These are phyloP conservation scores for Penicillium sp. DNA, from an alignment of 2,329 filamentous ascomycete genomes.

Conservation along the genomic window DNA sequence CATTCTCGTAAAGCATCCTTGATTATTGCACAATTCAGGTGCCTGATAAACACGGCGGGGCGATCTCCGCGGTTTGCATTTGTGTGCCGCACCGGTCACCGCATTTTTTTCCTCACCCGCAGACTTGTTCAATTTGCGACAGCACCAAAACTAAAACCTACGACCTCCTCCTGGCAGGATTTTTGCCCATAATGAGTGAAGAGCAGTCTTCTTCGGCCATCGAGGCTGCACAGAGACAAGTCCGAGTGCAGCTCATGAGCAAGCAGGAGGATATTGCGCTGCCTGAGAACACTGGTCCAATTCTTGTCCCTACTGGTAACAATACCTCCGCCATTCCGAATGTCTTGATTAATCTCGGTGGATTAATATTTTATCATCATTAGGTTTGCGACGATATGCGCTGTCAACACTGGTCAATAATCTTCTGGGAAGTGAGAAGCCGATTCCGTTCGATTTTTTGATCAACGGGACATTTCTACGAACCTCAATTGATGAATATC, in stretches of 20 bases:
- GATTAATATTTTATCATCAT: slow-evolving; percentile 9
- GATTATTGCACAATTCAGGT: not conserved
- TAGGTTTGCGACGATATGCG: slow-evolving; percentile 52
- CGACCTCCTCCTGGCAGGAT: slow-evolving; percentile 11
- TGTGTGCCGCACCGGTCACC: slow-evolving; percentile 38
- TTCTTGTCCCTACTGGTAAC: slow-evolving; percentile 54
- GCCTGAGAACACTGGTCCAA: slow-evolving; percentile 50
- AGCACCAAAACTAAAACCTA: slow-evolving; percentile 15
- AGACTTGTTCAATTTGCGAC: slow-evolving; percentile 27
- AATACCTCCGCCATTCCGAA: slow-evolving; percentile 6
- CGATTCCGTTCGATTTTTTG: slow-evolving; percentile 72
- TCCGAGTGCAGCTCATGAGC: slow-evolving; percentile 51
- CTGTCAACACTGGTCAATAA: slow-evolving; percentile 60
- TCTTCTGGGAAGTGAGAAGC: slow-evolving; percentile 51
- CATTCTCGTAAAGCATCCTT: not conserved
- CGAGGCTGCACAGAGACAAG: slow-evolving; percentile 41
- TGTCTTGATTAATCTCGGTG: not conserved
- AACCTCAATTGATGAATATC: slow-evolving; percentile 83
- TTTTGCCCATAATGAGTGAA: slow-evolving; percentile 25
- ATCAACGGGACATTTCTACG: slow-evolving; percentile 89
- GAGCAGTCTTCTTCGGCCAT: slow-evolving; percentile 15
- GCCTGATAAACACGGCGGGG: slow-evolving; percentile 3
- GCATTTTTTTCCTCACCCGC: slow-evolving; percentile 37
- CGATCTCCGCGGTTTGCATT: slow-evolving; percentile 35
- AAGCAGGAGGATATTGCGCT: slow-evolving; percentile 50